Percentiles rank a stretch among this genome's conserved stretches.
Evolutionary conservation across 805 yeast genomes (phyloP).

Genomic region (Metschnikowia baotianmanensis): DNA sequence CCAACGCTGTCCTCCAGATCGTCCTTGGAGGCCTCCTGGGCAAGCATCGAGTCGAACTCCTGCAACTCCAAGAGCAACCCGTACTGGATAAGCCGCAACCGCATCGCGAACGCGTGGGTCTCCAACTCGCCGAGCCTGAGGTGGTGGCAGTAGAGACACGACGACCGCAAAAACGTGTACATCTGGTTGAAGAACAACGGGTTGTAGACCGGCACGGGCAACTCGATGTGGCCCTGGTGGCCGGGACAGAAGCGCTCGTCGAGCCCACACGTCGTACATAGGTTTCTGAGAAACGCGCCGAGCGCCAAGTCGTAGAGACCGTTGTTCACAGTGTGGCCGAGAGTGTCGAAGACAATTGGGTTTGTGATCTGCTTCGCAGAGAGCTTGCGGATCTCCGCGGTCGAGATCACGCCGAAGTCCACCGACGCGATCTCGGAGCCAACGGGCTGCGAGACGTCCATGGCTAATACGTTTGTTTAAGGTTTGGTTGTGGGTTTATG

Average conservation of each 20-base stretch:
- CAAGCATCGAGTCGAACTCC: slow-evolving; percentile 62
- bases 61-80: slow-evolving; percentile 81
- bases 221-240: slow-evolving; percentile 95
- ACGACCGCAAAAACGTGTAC: slow-evolving; percentile 75
- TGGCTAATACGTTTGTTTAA: slow-evolving; percentile 25
- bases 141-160: slow-evolving; percentile 88
- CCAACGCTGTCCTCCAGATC: slow-evolving; percentile 29
- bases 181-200: slow-evolving; percentile 92
- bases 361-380: slow-evolving; percentile 95
- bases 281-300: slow-evolving; percentile 87
- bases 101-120: slow-evolving; percentile 73
- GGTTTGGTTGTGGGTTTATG: not conserved
- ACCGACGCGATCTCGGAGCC: slow-evolving; percentile 92
- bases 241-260: slow-evolving; percentile 97
- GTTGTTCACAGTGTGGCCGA: slow-evolving; percentile 93
- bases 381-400: slow-evolving; percentile 77
- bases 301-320: slow-evolving; percentile 94
- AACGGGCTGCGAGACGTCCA: slow-evolving; percentile 97
- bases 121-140: slow-evolving; percentile 71
- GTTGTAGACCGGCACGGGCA: slow-evolving; percentile 93
- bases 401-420: slow-evolving; percentile 81
- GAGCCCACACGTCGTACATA: slow-evolving; percentile 93
- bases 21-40: slow-evolving; percentile 36
- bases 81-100: slow-evolving; percentile 77
- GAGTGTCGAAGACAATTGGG: slow-evolving; percentile 91